These are phyloP conservation scores for Leptographium radiaticola DNA, from an alignment of 2,329 filamentous ascomycete genomes.

Conservation along the genomic window DNA sequence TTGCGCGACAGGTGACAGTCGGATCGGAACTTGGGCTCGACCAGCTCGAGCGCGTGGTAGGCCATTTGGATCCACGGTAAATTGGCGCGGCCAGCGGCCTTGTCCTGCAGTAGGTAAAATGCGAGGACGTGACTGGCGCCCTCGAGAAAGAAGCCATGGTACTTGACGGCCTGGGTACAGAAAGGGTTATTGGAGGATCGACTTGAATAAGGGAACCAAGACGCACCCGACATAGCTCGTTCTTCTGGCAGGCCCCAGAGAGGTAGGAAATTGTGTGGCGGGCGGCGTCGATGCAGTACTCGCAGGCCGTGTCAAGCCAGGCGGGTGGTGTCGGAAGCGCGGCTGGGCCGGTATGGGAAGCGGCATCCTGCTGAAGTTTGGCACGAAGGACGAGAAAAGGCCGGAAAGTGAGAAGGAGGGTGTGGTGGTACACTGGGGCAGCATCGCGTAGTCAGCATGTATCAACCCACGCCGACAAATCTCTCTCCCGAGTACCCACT, in stretches of 20 bases:
- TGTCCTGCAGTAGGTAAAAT: conserved; percentile 8
- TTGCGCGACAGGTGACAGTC: conserved; percentile 5
- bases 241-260: conserved; percentile 4
- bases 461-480: background rate
- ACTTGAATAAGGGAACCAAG: background rate
- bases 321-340: conserved; percentile 6
- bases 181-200: background rate
- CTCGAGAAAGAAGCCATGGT: conserved; percentile 11
- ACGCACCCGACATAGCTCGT: conserved; percentile 7
- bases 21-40: background rate
- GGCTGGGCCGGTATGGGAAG: background rate
- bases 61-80: conserved; percentile 9
- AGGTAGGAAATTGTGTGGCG: conserved; percentile 9
- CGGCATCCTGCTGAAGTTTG: conserved; percentile 7
- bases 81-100: background rate
- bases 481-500: background rate
- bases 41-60: conserved; percentile 5
- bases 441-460: background rate
- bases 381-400: conserved; percentile 11
- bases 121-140: conserved; percentile 9
- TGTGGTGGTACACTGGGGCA: conserved; percentile 11
- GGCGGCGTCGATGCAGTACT: conserved; percentile 10
- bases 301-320: conserved; percentile 10
- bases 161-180: conserved; percentile 4
- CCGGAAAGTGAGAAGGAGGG: conserved; percentile 9